phyloP scores from a whole-genome alignment of 108 stramenopile genomes.

The Fragilariopsis cylindrus region DNA sequence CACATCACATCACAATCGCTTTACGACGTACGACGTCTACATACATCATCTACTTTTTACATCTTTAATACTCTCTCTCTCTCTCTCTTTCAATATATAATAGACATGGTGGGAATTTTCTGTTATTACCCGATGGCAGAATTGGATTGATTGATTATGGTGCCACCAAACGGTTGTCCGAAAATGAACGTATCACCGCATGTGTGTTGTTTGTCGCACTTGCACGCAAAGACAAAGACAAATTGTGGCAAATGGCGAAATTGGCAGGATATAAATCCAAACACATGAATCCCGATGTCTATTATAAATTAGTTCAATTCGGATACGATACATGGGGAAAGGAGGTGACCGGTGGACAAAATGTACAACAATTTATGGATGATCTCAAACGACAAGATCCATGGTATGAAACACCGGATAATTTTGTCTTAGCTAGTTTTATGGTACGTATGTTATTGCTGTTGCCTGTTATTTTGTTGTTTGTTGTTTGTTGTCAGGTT shows the following conservation, averaged over 20 bases:
- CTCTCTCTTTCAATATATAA: too few relatives aligned
- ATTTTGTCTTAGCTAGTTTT: slow-evolving; percentile 14
- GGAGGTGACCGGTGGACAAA: slow-evolving; percentile 37
- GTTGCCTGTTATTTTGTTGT: too few relatives aligned
- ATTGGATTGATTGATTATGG: slow-evolving; percentile 84
- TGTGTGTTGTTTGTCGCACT: slow-evolving; percentile 40
- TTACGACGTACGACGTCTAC: neutral
- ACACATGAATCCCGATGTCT: slow-evolving; percentile 30
- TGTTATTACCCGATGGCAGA: slow-evolving; percentile 68
- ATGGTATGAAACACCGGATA: slow-evolving; percentile 36
- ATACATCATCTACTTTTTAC: too few relatives aligned
- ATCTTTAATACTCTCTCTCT: too few relatives aligned
- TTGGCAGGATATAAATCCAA: slow-evolving; percentile 42
- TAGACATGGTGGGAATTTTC: slow-evolving; percentile 62
- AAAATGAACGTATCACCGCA: slow-evolving; percentile 32
- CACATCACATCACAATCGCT: neutral
- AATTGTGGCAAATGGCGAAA: slow-evolving; percentile 29
- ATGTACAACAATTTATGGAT: slow-evolving; percentile 46
- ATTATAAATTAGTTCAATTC: slow-evolving; percentile 32
- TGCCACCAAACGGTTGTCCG: slow-evolving; percentile 33
- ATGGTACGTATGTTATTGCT: neutral
- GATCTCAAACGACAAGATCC: slow-evolving; percentile 40
- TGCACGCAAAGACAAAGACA: slow-evolving; percentile 35
- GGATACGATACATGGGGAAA: slow-evolving; percentile 40
- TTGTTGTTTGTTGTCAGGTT: too few relatives aligned